Evolutionary conservation across 495 filamentous ascomycete species (phyloP).

Genomic region (Penicillium simplicissimum): DNA sequence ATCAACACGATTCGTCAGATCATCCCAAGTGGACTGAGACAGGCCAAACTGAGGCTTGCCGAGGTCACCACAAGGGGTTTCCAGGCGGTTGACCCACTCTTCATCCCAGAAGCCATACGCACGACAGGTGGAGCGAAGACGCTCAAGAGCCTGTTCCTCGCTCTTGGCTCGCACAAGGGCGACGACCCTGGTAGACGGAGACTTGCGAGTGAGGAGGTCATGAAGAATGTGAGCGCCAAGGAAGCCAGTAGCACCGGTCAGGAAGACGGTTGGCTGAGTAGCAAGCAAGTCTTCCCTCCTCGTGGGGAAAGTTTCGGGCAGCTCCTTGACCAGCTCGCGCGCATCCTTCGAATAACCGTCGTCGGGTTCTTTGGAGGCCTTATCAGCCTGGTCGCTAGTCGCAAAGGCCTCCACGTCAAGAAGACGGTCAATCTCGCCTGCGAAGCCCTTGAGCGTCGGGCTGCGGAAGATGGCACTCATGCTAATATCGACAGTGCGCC

Average conservation of each 20-base stretch:
- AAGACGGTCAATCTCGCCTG: slow-evolving; percentile 70
- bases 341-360: slow-evolving; percentile 71
- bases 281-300: slow-evolving; percentile 31
- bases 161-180: slow-evolving; percentile 73
- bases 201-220: slow-evolving; percentile 65
- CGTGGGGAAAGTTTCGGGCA: slow-evolving; percentile 45
- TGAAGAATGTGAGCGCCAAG: slow-evolving; percentile 78
- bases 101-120: slow-evolving; percentile 81
- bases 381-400: slow-evolving; percentile 33
- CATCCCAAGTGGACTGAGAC: slow-evolving; percentile 59
- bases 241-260: slow-evolving; percentile 93
- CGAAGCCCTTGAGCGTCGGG: slow-evolving; percentile 72
- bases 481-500: slow-evolving; percentile 63
- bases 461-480: slow-evolving; percentile 77
- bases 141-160: slow-evolving; percentile 49
- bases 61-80: slow-evolving; percentile 71
- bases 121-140: slow-evolving; percentile 45
- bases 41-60: slow-evolving; percentile 72
- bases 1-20: slow-evolving; percentile 64
- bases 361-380: slow-evolving; percentile 37
- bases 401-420: slow-evolving; percentile 42
- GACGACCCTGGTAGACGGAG: slow-evolving; percentile 64
- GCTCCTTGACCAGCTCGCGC: slow-evolving; percentile 50
- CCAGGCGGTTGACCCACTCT: slow-evolving; percentile 63
- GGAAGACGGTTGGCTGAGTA: slow-evolving; percentile 61